Conservation (phyloP, 345 rosid genomes). For the Gossypium rotundifolium region DNA sequence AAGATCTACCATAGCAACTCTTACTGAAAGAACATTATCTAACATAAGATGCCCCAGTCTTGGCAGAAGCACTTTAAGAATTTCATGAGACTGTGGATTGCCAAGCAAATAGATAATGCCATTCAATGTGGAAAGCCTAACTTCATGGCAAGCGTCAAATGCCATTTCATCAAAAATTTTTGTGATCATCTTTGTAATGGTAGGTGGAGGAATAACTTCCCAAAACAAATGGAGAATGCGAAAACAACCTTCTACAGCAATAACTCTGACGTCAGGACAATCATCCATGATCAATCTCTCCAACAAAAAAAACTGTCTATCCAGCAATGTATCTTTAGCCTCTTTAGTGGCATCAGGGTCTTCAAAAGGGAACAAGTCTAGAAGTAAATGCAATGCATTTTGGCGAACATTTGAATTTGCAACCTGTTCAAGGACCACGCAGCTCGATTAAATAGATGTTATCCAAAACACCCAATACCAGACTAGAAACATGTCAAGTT, state of each 20-base stretch:
- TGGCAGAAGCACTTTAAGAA: constrained; percentile 81
- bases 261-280: constrained; percentile 80
- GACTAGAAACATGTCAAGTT: neutral
- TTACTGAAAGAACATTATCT: constrained; percentile 52
- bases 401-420: constrained; percentile 92
- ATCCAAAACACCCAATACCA: constrained; percentile 1
- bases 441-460: constrained; percentile 7
- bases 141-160: constrained; percentile 64
- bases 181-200: constrained; percentile 68
- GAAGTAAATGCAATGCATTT: constrained; percentile 78
- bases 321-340: constrained; percentile 70
- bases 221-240: constrained; percentile 82
- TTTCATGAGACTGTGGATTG: constrained; percentile 86
- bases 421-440: constrained; percentile 50
- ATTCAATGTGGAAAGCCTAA: constrained; percentile 73
- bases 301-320: constrained; percentile 77
- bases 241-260: constrained; percentile 93
- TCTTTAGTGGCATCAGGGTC: constrained; percentile 91
- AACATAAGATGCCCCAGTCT: constrained; percentile 66
- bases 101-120: constrained; percentile 80
- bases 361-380: constrained; percentile 87
- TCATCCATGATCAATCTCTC: constrained; percentile 78
- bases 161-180: constrained; percentile 64
- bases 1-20: constrained; percentile 70
- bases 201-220: constrained; percentile 84